phyloP scores from a whole-genome alignment of 2,329 filamentous ascomycete genomes.

The Aspergillus viridinutans region DNA sequence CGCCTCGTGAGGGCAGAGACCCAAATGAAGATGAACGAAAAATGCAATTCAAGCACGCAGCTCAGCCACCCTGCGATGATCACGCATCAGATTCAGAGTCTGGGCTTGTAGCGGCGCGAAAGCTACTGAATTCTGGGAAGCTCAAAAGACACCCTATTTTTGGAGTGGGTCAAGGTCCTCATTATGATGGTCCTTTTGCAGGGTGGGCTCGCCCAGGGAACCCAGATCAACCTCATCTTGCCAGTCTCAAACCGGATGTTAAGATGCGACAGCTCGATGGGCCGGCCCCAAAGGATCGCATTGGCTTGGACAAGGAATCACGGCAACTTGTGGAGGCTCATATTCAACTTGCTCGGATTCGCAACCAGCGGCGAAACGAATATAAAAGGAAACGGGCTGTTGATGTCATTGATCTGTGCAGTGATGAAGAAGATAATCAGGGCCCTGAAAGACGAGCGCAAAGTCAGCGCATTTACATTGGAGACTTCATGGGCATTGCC shows the following conservation, averaged over 20 bases:
- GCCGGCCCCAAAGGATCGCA: constrained; percentile 13
- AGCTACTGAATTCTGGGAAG: constrained; percentile 31
- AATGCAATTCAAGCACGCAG: constrained; percentile 25
- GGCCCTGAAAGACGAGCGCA: constrained; percentile 1
- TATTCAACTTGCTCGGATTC: constrained; percentile 24
- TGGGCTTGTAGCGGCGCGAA: constrained; percentile 22
- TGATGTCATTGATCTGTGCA: constrained; percentile 16
- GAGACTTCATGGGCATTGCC: constrained; percentile 1
- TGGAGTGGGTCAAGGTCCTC: constrained; percentile 39
- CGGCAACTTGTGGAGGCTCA: constrained; percentile 18
- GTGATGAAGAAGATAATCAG: constrained; percentile 11
- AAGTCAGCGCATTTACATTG: neutral
- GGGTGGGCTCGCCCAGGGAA: constrained; percentile 33
- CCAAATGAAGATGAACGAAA: neutral
- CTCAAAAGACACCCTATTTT: constrained; percentile 32
- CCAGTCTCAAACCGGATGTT: constrained; percentile 22
- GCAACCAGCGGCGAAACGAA: constrained; percentile 19
- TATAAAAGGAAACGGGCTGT: constrained; percentile 17
- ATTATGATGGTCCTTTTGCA: constrained; percentile 40
- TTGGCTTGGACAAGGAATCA: constrained; percentile 15
- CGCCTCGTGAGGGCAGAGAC: constrained; percentile 14
- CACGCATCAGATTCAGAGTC: constrained; percentile 17
- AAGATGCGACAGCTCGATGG: constrained; percentile 32
- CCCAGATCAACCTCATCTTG: constrained; percentile 19
- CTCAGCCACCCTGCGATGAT: constrained; percentile 6